These are phyloP conservation scores for Boletus smithii DNA, from an alignment of 1,284 basidiomycete genomes.

Conservation along the genomic window DNA sequence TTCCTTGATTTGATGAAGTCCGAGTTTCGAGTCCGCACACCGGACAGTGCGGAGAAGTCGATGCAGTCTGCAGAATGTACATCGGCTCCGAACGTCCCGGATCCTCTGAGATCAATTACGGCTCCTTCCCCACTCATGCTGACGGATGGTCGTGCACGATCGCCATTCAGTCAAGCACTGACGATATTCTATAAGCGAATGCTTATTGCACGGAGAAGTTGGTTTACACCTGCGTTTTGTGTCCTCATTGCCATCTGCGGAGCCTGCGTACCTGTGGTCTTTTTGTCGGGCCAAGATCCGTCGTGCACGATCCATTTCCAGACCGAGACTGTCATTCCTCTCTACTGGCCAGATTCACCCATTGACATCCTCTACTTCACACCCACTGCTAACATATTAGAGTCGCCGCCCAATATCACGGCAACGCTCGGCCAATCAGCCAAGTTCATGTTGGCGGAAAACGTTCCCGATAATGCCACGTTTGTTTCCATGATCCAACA, in stretches of 20 bases:
- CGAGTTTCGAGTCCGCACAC: conserved; percentile 25
- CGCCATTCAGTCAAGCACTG: conserved; percentile 55
- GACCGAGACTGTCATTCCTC: conserved; percentile 37
- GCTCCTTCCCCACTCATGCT: conserved; percentile 35
- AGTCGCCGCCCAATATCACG: conserved; percentile 47
- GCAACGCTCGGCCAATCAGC: conserved; percentile 40
- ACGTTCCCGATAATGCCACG: conserved; percentile 48
- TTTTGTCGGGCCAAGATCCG: conserved; percentile 49
- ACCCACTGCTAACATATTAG: conserved; percentile 33
- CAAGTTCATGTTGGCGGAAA: conserved; percentile 33
- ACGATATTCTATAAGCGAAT: conserved; percentile 73
- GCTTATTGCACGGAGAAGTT: conserved; percentile 64
- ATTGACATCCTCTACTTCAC: conserved; percentile 26
- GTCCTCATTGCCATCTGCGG: conserved; percentile 63
- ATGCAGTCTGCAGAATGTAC: conserved; percentile 12
- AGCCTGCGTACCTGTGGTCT: conserved; percentile 62
- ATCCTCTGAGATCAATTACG: conserved; percentile 42
- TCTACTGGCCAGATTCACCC: conserved; percentile 49
- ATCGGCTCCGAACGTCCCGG: conserved; percentile 20
- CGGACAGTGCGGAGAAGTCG: conserved; percentile 11
- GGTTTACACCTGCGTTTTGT: conserved; percentile 62
- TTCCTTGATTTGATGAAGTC: conserved; percentile 70
- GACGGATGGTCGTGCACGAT: conserved; percentile 48
- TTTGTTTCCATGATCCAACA: conserved; percentile 51
- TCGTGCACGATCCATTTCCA: conserved; percentile 46